These are phyloP conservation scores for Leccinum angustisporum DNA, from an alignment of 1,284 basidiomycete genomes.

Conservation along the genomic window DNA sequence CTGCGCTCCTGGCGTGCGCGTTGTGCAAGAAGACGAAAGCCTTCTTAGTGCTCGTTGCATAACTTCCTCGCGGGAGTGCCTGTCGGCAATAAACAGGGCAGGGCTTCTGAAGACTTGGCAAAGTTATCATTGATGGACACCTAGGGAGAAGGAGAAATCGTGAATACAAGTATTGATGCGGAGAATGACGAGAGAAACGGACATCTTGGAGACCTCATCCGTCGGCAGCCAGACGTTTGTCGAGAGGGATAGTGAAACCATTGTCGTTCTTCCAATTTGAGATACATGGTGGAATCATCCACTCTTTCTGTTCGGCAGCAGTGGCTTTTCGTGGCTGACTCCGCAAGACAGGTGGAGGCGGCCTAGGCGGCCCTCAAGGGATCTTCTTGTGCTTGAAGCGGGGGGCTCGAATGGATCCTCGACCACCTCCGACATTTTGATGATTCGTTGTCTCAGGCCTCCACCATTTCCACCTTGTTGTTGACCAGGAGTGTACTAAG, in stretches of 20 bases:
- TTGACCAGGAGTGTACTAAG: slow-evolving; percentile 85
- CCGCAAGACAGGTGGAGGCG: slow-evolving; percentile 94
- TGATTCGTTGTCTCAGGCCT: slow-evolving; percentile 89
- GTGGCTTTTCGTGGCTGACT: slow-evolving; percentile 96
- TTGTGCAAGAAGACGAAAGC: slow-evolving; percentile 90
- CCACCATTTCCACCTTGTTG: slow-evolving; percentile 55
- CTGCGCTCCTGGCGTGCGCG: slow-evolving; percentile 92
- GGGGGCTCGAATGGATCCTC: slow-evolving; percentile 98
- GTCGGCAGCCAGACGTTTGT: slow-evolving; percentile 97
- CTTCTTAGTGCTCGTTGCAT: slow-evolving; percentile 94
- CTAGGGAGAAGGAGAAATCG: slow-evolving; percentile 39
- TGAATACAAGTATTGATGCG: slow-evolving; percentile 5
- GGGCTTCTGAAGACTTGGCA: slow-evolving; percentile 96
- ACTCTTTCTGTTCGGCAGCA: slow-evolving; percentile 97
- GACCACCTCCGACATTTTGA: slow-evolving; percentile 97
- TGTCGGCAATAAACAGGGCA: slow-evolving; percentile 96
- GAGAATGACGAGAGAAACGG: slow-evolving; percentile 34
- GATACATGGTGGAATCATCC: slow-evolving; percentile 99
- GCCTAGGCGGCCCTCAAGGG: slow-evolving; percentile 91
- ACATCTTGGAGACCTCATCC: slow-evolving; percentile 97
- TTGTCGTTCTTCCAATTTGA: slow-evolving; percentile 99
- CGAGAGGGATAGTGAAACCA: slow-evolving; percentile 98
- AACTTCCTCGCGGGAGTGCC: slow-evolving; percentile 97
- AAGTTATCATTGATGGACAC: slow-evolving; percentile 99
- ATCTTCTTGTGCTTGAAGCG: slow-evolving; percentile 99